Base-by-base conservation (phyloP, 148 eudicot genomes). In the Cornus suecica region DNA sequence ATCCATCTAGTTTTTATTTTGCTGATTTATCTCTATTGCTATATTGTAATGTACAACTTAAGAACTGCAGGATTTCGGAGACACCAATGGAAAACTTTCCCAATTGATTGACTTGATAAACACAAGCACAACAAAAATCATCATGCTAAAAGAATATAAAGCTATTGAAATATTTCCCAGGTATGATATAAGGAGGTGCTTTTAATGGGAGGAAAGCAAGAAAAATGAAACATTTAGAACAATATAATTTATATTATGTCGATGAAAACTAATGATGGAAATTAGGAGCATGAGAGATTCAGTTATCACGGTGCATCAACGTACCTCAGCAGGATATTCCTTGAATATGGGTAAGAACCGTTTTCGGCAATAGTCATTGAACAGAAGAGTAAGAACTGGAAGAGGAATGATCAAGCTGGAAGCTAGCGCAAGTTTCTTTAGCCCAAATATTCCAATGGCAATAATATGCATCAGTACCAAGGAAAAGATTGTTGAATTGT, bases 241-340 rank as follows among this genome's bases (percentile, higher is more conserved):
- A 37, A 37, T 37, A 37, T 37, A 37, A 37, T 6, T 3, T 37
- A 37, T 37, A 58, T n/a, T 58, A 20, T 22, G 24, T 15, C n/a
- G 8, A 52, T 20, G 16, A 52, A 37, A 14, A 3, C 58, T 4
- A 52, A 52, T 20, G 22, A 52, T 14, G 20, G 27, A 7, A 45
- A 65, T 23, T n/a, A 58, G 27, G 8, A 27, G 52, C 42, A 70
- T 18, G 23, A 71, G 69, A 67, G 58, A 29, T 20, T 18, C 20
- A 28, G 37, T 32, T 3, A 10, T 5, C n/a, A 58, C 26, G 45
- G 41, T 23, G 41, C 29, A n/a, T 28, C 65, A 70, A 68, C 65
- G 32, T 92, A 94, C 98, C 97, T 94, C 96, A 22, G 94, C 89
- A 79, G 97, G 67, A 87, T 90, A 94, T 25, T 84, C 84, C 80